A percentile compares a stretch with the other conserved stretches of the same genome.
Evolutionary conservation across 768 basidiomycete species (phyloP).

Genomic region (Lactifluus pinguis): DNA sequence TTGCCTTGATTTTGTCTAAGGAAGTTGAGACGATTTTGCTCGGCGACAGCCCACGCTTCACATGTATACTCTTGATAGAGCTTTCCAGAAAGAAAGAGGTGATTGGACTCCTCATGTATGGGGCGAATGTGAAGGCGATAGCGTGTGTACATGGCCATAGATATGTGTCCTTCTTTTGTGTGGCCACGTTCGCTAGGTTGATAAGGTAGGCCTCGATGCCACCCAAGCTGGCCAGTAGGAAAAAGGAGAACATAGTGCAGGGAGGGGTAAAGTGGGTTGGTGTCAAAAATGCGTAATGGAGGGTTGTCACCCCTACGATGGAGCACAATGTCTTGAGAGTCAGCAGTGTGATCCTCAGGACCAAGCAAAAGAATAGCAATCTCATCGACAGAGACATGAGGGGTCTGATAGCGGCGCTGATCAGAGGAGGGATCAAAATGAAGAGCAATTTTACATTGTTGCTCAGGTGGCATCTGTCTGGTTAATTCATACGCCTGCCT

Average conservation of each 20-base stretch:
- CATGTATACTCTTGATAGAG: background rate
- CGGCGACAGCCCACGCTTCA: background rate
- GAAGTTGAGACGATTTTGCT: no score
- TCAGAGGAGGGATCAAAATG: background rate
- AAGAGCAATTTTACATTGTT: constrained; percentile 22
- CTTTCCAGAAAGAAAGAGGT: no score
- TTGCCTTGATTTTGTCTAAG: no score
- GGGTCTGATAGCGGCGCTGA: no score
- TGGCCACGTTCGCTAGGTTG: no score
- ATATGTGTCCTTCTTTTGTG: background rate
- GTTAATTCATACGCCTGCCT: no score
- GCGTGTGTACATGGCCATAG: background rate
- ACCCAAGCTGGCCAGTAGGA: constrained; percentile 3
- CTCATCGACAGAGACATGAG: background rate
- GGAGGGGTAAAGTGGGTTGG: background rate
- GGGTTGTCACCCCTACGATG: background rate
- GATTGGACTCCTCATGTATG: background rate
- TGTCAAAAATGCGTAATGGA: background rate
- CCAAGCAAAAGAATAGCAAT: background rate
- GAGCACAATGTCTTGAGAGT: background rate
- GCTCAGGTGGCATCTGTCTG: no score
- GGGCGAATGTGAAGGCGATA: background rate
- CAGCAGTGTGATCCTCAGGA: background rate
- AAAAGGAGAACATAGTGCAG: constrained; percentile 3
- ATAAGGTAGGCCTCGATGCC: background rate